These are phyloP conservation scores for Schwanniomyces sp. DNA, from an alignment of 805 yeast species.

Conservation along the genomic window DNA sequence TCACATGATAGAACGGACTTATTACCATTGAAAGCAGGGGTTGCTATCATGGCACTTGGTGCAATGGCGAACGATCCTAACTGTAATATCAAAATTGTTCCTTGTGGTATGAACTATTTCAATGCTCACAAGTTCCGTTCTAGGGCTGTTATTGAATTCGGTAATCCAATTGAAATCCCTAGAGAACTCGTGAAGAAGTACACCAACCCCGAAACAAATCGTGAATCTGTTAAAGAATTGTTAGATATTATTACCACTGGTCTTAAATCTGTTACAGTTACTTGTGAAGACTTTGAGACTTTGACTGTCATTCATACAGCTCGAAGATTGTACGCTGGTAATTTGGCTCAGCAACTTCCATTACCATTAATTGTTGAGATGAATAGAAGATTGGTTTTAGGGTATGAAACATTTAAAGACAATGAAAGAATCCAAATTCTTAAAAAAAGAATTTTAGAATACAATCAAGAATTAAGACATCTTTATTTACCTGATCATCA, in stretches of 20 bases:
- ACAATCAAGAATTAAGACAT: constrained; percentile 59
- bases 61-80: constrained; percentile 79
- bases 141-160: constrained; percentile 93
- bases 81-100: constrained; percentile 82
- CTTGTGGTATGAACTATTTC: constrained; percentile 97
- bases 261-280: constrained; percentile 80
- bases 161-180: constrained; percentile 73
- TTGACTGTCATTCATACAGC: constrained; percentile 89
- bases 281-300: constrained; percentile 87
- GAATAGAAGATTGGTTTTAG: constrained; percentile 82
- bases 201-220: constrained; percentile 59
- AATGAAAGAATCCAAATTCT: constrained; percentile 65
- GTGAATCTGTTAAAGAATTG: constrained; percentile 72
- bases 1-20: constrained; percentile 93
- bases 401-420: constrained; percentile 72
- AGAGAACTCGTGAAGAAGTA: constrained; percentile 62
- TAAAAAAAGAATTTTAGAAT: constrained; percentile 61
- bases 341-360: constrained; percentile 69
- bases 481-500: constrained; percentile 57
- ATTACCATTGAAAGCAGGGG: constrained; percentile 94
- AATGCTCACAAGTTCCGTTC: constrained; percentile 95
- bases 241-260: constrained; percentile 72
- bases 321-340: constrained; percentile 80
- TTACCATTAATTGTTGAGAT: constrained; percentile 84
- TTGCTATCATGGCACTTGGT: constrained; percentile 96